A percentile compares a stretch with the other conserved stretches of the same genome.
These are phyloP conservation scores for Septoria linicola DNA, from an alignment of 2,329 filamentous ascomycete species.

Conservation along the genomic window DNA sequence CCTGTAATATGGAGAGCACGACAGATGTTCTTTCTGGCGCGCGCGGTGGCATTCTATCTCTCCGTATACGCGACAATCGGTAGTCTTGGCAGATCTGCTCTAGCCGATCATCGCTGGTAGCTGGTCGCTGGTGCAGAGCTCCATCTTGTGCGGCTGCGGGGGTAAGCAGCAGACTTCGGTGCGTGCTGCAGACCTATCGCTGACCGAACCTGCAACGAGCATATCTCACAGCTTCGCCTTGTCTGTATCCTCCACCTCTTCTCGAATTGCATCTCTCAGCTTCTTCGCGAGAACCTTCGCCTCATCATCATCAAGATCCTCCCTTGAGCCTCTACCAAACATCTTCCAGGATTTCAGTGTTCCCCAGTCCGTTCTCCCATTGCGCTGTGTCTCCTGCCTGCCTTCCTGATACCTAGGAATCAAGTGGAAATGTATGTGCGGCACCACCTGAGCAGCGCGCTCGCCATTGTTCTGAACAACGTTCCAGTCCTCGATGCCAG, in stretches of 20 bases:
- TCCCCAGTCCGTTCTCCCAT: conserved; percentile 47
- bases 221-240: conserved; percentile 4
- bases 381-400: conserved; percentile 51
- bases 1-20: too few species aligned
- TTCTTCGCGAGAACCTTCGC: conserved; percentile 59
- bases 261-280: conserved; percentile 41
- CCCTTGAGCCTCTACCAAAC: conserved; percentile 72
- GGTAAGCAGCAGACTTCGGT: too few species aligned
- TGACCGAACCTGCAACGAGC: too few species aligned
- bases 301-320: conserved; percentile 76
- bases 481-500: conserved; percentile 80
- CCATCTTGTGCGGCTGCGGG: too few species aligned
- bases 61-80: too few species aligned
- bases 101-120: too few species aligned
- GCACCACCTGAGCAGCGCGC: conserved; percentile 86
- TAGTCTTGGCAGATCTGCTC: too few species aligned
- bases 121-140: too few species aligned
- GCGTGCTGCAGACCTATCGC: too few species aligned
- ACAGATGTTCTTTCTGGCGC: too few species aligned
- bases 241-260: conserved; percentile 19
- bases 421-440: conserved; percentile 91
- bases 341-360: conserved; percentile 68
- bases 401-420: conserved; percentile 69
- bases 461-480: conserved; percentile 93
- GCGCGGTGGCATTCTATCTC: too few species aligned